Evolutionary conservation across 1,284 basidiomycete species (phyloP).

Genomic region (Phylloporus sp.): DNA sequence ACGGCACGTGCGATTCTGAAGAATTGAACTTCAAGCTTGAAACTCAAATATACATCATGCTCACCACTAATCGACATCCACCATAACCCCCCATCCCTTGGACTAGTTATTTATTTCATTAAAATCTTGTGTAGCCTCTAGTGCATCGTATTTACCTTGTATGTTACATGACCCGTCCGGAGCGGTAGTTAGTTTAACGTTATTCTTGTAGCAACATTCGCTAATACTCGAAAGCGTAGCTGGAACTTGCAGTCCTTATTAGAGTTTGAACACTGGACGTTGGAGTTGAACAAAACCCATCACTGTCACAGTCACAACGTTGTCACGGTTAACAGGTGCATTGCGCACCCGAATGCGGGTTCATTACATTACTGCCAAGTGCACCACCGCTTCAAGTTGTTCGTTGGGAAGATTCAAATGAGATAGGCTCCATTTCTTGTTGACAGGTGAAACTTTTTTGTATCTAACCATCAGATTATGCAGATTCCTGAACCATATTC

Average conservation of each 20-base stretch:
- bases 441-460: too few species aligned
- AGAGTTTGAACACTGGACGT: neutral
- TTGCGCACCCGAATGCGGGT: too few species aligned
- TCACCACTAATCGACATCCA: slow-evolving; percentile 19
- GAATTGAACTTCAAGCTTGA: slow-evolving; percentile 14
- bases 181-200: slow-evolving; percentile 11
- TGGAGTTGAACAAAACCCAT: neutral
- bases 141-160: slow-evolving; percentile 19
- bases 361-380: too few species aligned
- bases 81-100: slow-evolving; percentile 2
- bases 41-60: neutral
- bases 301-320: neutral
- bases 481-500: too few species aligned
- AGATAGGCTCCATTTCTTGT: too few species aligned
- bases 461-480: too few species aligned
- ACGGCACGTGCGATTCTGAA: slow-evolving; percentile 68
- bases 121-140: slow-evolving; percentile 36
- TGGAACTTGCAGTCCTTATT: neutral
- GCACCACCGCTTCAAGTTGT: too few species aligned
- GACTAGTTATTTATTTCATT: slow-evolving; percentile 35
- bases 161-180: slow-evolving; percentile 10
- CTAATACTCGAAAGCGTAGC: neutral
- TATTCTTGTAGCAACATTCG: slow-evolving; percentile 26
- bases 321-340: too few species aligned
- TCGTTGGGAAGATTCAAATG: too few species aligned